Conservation (phyloP, 768 basidiomycete species). For the Russula abietina region DNA sequence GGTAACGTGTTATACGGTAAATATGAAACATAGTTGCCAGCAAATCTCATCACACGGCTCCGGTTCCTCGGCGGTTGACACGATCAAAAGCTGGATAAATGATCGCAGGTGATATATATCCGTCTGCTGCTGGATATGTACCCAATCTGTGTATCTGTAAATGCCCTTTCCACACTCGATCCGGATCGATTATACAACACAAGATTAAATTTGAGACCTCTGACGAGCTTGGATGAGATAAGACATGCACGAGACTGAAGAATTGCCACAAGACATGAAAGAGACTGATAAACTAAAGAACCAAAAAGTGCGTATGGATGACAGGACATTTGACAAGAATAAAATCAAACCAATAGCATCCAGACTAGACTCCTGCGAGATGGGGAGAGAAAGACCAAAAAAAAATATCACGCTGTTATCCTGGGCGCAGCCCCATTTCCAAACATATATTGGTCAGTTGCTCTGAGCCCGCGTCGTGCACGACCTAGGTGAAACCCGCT, state of each 20-base stretch:
- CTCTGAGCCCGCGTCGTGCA: neutral
- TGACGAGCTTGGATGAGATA: neutral
- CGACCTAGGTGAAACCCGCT: neutral
- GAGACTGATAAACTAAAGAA: neutral
- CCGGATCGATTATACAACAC: neutral
- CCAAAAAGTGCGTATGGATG: constrained; percentile 10
- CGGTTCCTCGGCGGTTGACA: neutral
- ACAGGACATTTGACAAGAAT: constrained; percentile 9
- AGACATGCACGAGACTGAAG: neutral
- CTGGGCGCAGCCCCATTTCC: neutral
- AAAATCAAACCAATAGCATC: constrained; percentile 12
- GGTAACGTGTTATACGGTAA: neutral
- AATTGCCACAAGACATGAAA: neutral
- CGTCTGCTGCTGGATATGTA: no score
- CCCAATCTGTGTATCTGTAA: no score
- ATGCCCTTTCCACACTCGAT: neutral
- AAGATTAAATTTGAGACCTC: neutral
- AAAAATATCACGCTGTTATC: neutral
- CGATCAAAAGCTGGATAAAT: neutral
- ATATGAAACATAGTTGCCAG: neutral
- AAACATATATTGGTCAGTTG: neutral
- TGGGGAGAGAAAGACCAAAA: neutral
- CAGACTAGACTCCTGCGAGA: constrained; percentile 9
- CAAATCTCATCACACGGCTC: neutral
- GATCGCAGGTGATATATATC: no score